phyloP scores from a whole-genome alignment of 176 grass and related monocot species.

The Musa schizocarpa region DNA sequence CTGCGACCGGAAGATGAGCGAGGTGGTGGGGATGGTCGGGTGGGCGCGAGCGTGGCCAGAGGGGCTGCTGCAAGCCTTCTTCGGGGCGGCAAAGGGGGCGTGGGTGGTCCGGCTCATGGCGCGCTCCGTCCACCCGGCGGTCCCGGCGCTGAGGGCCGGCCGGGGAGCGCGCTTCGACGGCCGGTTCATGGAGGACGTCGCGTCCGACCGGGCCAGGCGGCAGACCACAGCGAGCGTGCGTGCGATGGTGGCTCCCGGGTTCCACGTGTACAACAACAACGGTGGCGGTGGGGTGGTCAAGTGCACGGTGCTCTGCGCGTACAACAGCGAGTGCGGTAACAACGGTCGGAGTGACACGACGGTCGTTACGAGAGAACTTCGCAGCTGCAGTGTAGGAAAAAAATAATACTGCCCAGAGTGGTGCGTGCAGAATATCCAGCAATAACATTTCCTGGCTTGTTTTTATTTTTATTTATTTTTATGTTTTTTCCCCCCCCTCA shows the following conservation, averaged over 20 bases:
- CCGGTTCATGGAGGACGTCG: constrained; percentile 94
- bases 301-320: constrained; percentile 86
- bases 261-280: constrained; percentile 65
- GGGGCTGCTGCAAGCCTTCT: constrained; percentile 79
- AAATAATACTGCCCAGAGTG: no score
- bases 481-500: no score
- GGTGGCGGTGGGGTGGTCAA: constrained; percentile 53
- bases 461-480: no score
- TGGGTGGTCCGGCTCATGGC: constrained; percentile 75
- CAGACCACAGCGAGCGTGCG: constrained; percentile 62
- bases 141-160: constrained; percentile 57
- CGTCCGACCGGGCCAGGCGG: constrained; percentile 25
- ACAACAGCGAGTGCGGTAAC: constrained; percentile 31
- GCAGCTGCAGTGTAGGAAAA: no score
- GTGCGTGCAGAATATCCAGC: no score
- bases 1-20: constrained; percentile 96
- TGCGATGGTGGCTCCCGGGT: constrained; percentile 79
- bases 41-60: constrained; percentile 76
- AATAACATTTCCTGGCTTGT: no score
- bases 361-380: no score
- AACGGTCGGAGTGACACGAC: constrained; percentile 10
- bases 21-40: constrained; percentile 60
- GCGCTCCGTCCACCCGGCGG: constrained; percentile 61
- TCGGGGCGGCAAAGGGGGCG: constrained; percentile 60
- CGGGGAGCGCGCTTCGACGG: constrained; percentile 63